Evolutionary conservation across 345 rosid genomes (phyloP), one percentile per base, ranked within the genome.

Genomic region (Garcia nutans): DNA sequence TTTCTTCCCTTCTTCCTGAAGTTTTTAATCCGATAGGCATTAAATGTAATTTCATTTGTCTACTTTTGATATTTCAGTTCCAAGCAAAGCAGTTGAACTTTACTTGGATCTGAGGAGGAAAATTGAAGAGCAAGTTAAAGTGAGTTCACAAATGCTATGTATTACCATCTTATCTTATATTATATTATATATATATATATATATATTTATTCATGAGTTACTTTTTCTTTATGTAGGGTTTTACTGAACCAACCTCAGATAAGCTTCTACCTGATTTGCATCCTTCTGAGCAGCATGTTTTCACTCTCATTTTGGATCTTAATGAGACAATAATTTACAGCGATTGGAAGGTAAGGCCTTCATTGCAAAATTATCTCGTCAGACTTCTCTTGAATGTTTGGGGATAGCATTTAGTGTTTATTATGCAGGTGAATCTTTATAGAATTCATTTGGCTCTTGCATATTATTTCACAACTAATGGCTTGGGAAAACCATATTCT

Each of bases 221-320:
- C 17, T 4, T 73, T 52, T 66, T 78, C 20, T 23, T 75, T 23
- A 52, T 72, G 19, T 65, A 96, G 99, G 95, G 89, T 70, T 93
- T 84, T 82, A 89, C 98, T 54, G 99, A 96, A 77, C 99, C 99
- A 70, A 86, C 92, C 72, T 92, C 98, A 41, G 98, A 93, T 37
- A 91, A 93, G 85, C 99, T 96, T 87, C 99, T 96, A 75, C 99
- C 99, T 44, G 99, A 96, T 84, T 71, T 92, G 89, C 97, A 89
- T 69, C 99, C 98, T 1, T 49, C 86, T 63, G 97, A 90, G 74
- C 98, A 96, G 77, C 85, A 93, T 80, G 90, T 82, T 73, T 92
- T 92, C 80, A 96, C 99, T 22, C 97, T 95, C 41, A 98, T 95
- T 86, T 87, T 95, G 41, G 99, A 95, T 90, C 90, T 95, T 74